These are phyloP conservation scores for Blastobotrys illinoisensis DNA, from an alignment of 1,139 yeast species.

Conservation along the genomic window DNA sequence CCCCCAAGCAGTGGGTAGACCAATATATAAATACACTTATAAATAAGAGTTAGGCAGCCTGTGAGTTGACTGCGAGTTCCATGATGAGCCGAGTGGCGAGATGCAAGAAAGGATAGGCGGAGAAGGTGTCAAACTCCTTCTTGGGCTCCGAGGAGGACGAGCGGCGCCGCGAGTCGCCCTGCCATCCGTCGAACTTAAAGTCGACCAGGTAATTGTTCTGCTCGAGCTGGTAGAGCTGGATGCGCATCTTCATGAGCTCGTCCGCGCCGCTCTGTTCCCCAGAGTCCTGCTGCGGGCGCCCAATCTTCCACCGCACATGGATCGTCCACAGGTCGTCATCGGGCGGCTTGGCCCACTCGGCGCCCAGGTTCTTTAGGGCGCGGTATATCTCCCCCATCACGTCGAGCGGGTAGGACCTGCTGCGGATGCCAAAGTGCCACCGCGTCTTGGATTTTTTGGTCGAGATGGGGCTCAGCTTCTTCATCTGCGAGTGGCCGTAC, in stretches of 20 bases:
- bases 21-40: not conserved
- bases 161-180: constrained; percentile 29
- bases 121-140: constrained; percentile 53
- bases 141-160: constrained; percentile 2
- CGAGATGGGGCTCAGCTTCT: constrained; percentile 66
- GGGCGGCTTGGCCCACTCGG: constrained; percentile 94
- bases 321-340: constrained; percentile 97
- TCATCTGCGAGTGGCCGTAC: constrained; percentile 32
- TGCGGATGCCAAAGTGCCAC: constrained; percentile 98
- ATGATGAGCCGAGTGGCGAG: constrained; percentile 86
- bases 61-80: constrained; percentile 91
- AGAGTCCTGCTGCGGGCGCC: constrained; percentile 38
- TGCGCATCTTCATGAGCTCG: constrained; percentile 95
- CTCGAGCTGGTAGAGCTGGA: constrained; percentile 90
- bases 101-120: constrained; percentile 93
- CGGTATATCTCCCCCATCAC: constrained; percentile 98
- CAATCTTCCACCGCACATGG: constrained; percentile 90
- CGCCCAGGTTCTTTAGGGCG: constrained; percentile 88
- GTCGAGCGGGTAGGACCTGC: constrained; percentile 92
- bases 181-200: constrained; percentile 98
- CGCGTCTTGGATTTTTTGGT: constrained; percentile 86
- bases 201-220: constrained; percentile 95
- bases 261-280: constrained; percentile 32
- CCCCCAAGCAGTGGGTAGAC: not conserved
- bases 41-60: constrained; percentile 23